Percentiles rank a stretch among this genome's conserved stretches.
phyloP scores from a whole-genome alignment of 257 asterid genomes.

The Cynanchum wilfordii region DNA sequence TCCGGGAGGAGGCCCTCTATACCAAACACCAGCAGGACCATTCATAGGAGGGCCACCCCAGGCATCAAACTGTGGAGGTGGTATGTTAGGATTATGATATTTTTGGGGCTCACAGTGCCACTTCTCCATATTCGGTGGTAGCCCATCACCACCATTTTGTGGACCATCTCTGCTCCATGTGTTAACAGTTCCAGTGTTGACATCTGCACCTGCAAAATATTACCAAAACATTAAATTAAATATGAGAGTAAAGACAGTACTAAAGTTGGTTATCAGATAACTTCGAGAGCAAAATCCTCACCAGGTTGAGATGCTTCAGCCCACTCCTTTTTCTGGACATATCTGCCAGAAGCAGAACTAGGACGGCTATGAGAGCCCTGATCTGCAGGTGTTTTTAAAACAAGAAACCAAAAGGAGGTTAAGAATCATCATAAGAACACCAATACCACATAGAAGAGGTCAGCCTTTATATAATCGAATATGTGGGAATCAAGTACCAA shows the following conservation, averaged over 20 bases:
- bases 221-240: constrained; percentile 3
- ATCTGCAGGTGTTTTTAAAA: constrained; percentile 36
- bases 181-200: constrained; percentile 38
- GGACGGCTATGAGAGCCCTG: constrained; percentile 48
- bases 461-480: not conserved
- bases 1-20: constrained; percentile 73
- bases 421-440: not conserved
- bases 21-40: constrained; percentile 74
- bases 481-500: not conserved
- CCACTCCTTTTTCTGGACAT: constrained; percentile 35
- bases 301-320: constrained; percentile 48
- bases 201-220: constrained; percentile 44
- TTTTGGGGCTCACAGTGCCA: constrained; percentile 82
- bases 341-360: constrained; percentile 63
- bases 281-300: constrained; percentile 22
- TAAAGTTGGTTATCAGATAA: constrained; percentile 6
- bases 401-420: constrained; percentile 20
- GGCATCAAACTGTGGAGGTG: constrained; percentile 70
- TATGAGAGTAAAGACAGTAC: not conserved
- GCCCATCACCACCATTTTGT: constrained; percentile 47
- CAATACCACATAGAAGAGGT: not conserved
- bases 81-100: constrained; percentile 45
- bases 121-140: constrained; percentile 46
- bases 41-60: constrained; percentile 86
- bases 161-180: constrained; percentile 60